Percentiles rank a stretch among this genome's conserved stretches.
Evolutionary conservation across 2,329 filamentous ascomycete species (phyloP).

Genomic region (Colletotrichum nymphaeae): DNA sequence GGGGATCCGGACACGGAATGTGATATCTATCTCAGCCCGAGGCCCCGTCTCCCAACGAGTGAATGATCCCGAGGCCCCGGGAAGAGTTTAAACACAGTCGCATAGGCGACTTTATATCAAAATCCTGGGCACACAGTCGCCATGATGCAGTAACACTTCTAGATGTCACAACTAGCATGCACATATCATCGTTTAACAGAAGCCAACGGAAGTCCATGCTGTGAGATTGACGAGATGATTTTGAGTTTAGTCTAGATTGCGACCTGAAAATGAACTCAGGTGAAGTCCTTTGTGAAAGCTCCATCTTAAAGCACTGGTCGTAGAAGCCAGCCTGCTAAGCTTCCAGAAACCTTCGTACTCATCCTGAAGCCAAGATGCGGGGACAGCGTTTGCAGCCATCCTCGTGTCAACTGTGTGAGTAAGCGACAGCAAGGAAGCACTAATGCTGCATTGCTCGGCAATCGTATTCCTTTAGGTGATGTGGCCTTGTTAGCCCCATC

Average conservation of each 20-base stretch:
- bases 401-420: background rate
- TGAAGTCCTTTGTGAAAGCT: background rate
- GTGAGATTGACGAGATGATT: background rate
- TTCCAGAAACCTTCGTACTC: background rate
- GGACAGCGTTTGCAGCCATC: background rate
- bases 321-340: background rate
- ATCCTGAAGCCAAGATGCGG: background rate
- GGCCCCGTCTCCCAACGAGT: too few relatives aligned
- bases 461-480: background rate
- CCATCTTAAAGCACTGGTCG: background rate
- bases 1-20: background rate
- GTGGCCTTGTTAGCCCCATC: background rate
- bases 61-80: background rate
- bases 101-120: background rate
- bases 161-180: too few relatives aligned
- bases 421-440: background rate
- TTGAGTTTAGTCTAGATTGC: background rate
- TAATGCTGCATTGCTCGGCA: background rate
- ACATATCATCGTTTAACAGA: background rate
- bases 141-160: too few relatives aligned
- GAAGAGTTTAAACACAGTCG: background rate
- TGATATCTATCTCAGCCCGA: background rate
- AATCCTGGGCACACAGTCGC: too few relatives aligned
- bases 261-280: background rate
- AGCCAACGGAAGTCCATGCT: background rate